Conservation (phyloP, 768 basidiomycete genomes). For the Boletus subcaerulescens region DNA sequence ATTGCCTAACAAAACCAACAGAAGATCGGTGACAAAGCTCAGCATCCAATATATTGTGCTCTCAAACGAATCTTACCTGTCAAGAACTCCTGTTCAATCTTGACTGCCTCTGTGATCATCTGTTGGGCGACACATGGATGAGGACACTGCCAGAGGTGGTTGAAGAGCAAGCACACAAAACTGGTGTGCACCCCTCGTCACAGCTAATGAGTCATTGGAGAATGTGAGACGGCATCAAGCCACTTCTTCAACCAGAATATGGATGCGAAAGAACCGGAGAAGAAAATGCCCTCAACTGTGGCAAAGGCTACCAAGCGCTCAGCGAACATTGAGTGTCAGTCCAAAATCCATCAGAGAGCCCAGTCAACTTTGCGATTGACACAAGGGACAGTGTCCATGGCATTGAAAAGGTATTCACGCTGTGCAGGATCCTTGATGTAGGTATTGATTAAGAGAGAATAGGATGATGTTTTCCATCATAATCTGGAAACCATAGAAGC, state of each 20-base stretch:
- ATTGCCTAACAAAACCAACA: conserved; percentile 81
- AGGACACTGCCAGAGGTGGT: conserved; percentile 74
- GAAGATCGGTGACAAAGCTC: conserved; percentile 79
- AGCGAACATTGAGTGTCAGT: conserved; percentile 75
- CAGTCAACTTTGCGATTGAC: conserved; percentile 92
- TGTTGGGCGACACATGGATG: conserved; percentile 69
- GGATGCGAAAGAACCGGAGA: conserved; percentile 89
- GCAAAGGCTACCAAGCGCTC: conserved; percentile 92
- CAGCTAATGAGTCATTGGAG: conserved; percentile 93
- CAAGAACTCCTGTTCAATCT: conserved; percentile 84
- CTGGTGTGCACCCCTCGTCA: conserved; percentile 98
- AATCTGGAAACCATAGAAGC: conserved; percentile 97
- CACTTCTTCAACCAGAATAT: conserved; percentile 99
- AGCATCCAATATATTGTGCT: not conserved
- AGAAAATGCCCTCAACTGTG: conserved; percentile 96
- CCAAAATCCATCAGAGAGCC: conserved; percentile 91
- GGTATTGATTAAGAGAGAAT: conserved; percentile 92
- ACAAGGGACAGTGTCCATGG: conserved; percentile 91
- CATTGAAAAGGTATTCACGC: conserved; percentile 84
- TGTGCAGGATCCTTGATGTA: conserved; percentile 82
- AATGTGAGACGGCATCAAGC: conserved; percentile 97
- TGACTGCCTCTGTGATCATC: conserved; percentile 82
- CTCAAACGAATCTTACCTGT: conserved; percentile 46
- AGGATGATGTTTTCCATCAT: conserved; percentile 99
- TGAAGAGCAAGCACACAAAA: conserved; percentile 89